Base-by-base conservation (phyloP, 192 early-diverging fungal species). In the Coemansia sp. region DNA sequence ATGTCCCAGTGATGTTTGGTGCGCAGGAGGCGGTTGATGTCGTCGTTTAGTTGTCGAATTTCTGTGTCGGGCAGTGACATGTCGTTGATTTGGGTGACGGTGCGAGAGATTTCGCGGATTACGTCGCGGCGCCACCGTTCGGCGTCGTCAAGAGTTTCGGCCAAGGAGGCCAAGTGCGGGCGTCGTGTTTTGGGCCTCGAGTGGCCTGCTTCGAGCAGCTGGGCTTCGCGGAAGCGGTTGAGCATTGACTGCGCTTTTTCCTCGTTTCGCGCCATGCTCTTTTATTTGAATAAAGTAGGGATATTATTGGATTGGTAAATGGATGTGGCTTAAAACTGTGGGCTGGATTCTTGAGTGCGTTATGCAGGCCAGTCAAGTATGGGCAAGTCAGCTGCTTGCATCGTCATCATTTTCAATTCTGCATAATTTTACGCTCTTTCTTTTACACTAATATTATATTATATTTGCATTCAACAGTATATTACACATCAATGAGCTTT, bases 211-310 rank as follows among this genome's bases (percentile, higher is more conserved):
- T 95, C 90, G 14, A 90, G 84, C 58, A 84, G 86, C 75, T 96
- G 92, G 17, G 96, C 94, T 72, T 93, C 93, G 64, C 96, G 90
- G 82, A 98, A 98, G 47, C 94, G 93, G 73, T 94, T 95, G 17
- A 98, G 88, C 94, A 96, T 96, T 31, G 96, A 93, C 87, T 98
- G 94, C 20, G 96, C 96, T 76, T 98, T 98, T 70, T 98, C 96
- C 79, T 98, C 89, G 76, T 98, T 98, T 71, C 94, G 89, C 28
- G 95, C 95, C 40, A 42, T 46, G 58, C 26, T n/a, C 15, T n/a
- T 42, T 42, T 42, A 42, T n/a, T 42, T 42, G 15, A 42, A 42
- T 42, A 5, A 6, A 31, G 31, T 21, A 28, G 0, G 2, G 31
- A 7, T 31, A 31, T 31, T 31, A 31, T 31, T 31, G 31, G 31